These are phyloP conservation scores for Coprinopsis sp. DNA, from an alignment of 768 basidiomycete species.

Conservation along the genomic window DNA sequence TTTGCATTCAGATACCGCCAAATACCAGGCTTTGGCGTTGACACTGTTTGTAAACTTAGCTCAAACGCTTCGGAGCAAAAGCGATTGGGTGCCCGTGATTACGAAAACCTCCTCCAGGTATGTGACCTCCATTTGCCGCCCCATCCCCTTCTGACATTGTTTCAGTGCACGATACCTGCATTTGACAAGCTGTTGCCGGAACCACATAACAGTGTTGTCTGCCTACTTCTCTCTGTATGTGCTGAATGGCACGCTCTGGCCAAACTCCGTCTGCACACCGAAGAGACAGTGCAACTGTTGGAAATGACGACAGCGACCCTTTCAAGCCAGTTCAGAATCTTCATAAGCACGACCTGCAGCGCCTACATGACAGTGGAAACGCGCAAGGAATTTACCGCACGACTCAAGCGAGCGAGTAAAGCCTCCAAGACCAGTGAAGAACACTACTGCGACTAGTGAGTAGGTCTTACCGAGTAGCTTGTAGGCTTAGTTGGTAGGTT, in stretches of 20 bases:
- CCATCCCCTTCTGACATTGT: background rate
- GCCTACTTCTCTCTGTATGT: slow-evolving; percentile 2
- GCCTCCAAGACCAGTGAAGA: too few species aligned
- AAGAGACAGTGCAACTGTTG: slow-evolving; percentile 2
- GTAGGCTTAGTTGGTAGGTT: too few species aligned
- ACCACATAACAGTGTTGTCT: background rate
- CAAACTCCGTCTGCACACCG: slow-evolving; percentile 10
- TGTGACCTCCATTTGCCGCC: background rate
- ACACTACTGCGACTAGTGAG: too few species aligned
- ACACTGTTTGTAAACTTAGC: slow-evolving; percentile 22
- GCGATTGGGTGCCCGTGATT: slow-evolving; percentile 26
- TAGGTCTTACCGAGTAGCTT: too few species aligned
- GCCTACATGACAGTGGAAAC: background rate
- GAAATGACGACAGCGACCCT: background rate
- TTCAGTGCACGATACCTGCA: slow-evolving; percentile 9
- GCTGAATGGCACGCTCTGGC: slow-evolving; percentile 10
- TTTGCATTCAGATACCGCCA: slow-evolving; percentile 9
- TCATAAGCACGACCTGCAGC: background rate
- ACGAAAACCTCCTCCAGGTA: slow-evolving; percentile 31
- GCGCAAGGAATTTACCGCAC: background rate
- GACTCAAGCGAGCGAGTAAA: background rate
- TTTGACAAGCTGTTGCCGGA: slow-evolving; percentile 6
- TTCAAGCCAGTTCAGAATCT: background rate
- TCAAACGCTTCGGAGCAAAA: slow-evolving; percentile 22
- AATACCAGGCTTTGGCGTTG: slow-evolving; percentile 14